phyloP scores from a whole-genome alignment of 306 rosid species.

The Glycine latifolia region DNA sequence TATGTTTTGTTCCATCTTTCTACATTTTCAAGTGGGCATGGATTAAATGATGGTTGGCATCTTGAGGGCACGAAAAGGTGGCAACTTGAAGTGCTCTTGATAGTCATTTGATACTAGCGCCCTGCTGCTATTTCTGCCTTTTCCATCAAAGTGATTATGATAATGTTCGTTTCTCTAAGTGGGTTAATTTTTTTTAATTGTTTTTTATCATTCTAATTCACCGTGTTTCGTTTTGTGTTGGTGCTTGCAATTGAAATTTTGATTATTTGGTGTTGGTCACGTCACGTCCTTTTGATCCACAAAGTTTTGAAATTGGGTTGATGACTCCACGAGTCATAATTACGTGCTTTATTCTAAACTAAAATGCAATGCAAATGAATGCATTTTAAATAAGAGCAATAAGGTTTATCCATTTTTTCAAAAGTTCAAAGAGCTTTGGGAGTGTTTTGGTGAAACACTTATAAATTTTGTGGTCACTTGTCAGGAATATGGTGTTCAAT shows the following conservation, averaged over 20 bases:
- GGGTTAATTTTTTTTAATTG: neutral
- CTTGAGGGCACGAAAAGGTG: slow-evolving; percentile 1
- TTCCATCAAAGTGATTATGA: neutral
- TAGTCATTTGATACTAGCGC: neutral
- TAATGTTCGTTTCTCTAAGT: slow-evolving; percentile 14
- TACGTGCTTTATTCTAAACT: slow-evolving; percentile 1
- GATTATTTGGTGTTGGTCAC: neutral
- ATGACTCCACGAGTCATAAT: neutral
- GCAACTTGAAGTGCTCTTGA: slow-evolving; percentile 1
- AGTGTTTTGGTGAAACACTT: neutral
- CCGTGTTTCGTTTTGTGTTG: neutral
- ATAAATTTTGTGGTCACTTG: neutral
- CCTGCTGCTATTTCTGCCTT: neutral
- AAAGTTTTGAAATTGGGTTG: neutral
- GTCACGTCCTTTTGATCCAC: neutral
- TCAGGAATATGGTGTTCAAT: neutral
- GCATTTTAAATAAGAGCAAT: neutral
- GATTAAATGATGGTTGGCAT: neutral
- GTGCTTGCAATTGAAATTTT: slow-evolving; percentile 14
- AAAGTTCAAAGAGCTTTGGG: slow-evolving; percentile 7
- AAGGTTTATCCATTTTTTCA: neutral
- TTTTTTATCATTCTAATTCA: neutral
- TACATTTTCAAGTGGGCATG: slow-evolving; percentile 21
- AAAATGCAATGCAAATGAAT: slow-evolving; percentile 17
- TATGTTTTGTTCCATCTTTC: slow-evolving; percentile 5